Conservation (phyloP, 495 filamentous ascomycete genomes). For the Tetracladium marchalianum region DNA sequence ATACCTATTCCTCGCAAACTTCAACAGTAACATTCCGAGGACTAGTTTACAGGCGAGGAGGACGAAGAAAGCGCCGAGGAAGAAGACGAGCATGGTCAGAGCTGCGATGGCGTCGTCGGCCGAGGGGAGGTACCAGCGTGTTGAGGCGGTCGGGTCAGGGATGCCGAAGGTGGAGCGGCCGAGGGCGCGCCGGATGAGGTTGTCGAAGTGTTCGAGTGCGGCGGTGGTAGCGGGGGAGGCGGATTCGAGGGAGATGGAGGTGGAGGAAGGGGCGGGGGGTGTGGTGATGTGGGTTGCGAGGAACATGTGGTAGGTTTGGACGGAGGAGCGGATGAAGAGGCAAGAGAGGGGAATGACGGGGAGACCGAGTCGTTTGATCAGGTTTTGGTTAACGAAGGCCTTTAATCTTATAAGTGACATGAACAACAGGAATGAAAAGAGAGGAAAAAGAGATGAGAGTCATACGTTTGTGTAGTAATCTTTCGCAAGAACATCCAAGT, state of each 20-base stretch:
- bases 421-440: background rate
- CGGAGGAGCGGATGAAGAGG: constrained; percentile 86
- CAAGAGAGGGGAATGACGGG: constrained; percentile 88
- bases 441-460: background rate
- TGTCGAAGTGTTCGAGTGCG: constrained; percentile 64
- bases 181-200: constrained; percentile 61
- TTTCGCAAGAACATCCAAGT: constrained; percentile 86
- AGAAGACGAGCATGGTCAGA: constrained; percentile 66
- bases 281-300: constrained; percentile 72
- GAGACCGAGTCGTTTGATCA: constrained; percentile 82
- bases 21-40: constrained; percentile 72
- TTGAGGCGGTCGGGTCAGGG: constrained; percentile 29
- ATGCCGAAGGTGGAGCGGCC: constrained; percentile 53
- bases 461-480: constrained; percentile 91
- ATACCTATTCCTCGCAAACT: constrained; percentile 67
- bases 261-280: constrained; percentile 60
- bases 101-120: constrained; percentile 60
- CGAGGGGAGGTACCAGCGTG: constrained; percentile 31
- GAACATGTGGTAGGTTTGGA: constrained; percentile 99
- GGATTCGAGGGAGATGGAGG: constrained; percentile 50
- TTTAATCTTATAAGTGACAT: constrained; percentile 17
- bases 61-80: constrained; percentile 66
- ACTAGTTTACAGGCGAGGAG: constrained; percentile 73
- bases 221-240: constrained; percentile 59
- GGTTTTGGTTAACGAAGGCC: constrained; percentile 82